Conservation (phyloP, 2,329 filamentous ascomycete genomes). For the Colletotrichum sp. region DNA sequence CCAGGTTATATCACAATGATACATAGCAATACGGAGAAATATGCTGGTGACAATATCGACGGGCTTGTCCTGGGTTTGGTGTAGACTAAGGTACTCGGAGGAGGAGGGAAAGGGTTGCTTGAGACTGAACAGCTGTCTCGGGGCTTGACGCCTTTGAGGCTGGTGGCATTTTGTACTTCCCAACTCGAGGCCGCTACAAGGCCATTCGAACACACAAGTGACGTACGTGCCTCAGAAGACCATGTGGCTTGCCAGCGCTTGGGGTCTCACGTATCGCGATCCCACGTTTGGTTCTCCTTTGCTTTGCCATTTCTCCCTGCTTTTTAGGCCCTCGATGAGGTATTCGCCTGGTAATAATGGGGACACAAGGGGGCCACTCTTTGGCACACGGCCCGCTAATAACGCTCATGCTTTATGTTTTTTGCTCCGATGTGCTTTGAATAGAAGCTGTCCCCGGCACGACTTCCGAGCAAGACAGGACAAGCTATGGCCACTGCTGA, state of each 20-base stretch:
- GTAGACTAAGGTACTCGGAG: background rate
- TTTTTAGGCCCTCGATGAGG: background rate
- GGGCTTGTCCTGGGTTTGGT: background rate
- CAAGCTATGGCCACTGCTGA: background rate
- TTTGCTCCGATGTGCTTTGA: slow-evolving; percentile 1
- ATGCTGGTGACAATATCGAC: background rate
- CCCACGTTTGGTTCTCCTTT: background rate
- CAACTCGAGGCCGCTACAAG: background rate
- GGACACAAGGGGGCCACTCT: background rate
- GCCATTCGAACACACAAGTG: slow-evolving; percentile 4
- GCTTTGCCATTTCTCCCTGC: background rate
- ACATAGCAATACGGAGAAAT: slow-evolving; percentile 12
- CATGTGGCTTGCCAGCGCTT: slow-evolving; percentile 5
- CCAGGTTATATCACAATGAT: slow-evolving; percentile 21
- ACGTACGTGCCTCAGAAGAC: slow-evolving; percentile 12
- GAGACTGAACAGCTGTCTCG: background rate
- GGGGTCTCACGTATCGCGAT: slow-evolving; percentile 9
- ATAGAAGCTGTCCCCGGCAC: background rate
- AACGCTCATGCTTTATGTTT: background rate
- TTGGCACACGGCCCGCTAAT: background rate
- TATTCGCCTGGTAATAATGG: background rate
- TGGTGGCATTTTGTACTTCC: slow-evolving; percentile 16
- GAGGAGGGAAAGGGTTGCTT: background rate
- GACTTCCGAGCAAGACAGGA: background rate
- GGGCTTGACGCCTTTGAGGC: slow-evolving; percentile 24